Percentiles rank a stretch among this genome's conserved stretches.
Evolutionary conservation across 768 basidiomycete species (phyloP).

Genomic region (Termitomyces bulborhizus): DNA sequence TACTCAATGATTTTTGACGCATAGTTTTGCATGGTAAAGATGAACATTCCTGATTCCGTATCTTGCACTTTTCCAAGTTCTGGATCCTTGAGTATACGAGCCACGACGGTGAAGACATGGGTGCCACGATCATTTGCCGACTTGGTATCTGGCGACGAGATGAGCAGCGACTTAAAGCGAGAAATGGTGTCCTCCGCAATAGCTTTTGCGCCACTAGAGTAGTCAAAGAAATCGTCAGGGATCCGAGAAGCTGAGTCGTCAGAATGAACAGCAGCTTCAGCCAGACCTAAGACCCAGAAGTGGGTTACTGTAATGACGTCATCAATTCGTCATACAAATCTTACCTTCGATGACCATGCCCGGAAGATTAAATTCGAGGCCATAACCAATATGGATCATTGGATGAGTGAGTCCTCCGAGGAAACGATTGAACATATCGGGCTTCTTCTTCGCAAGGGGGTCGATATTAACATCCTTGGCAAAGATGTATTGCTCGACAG

Average conservation of each 20-base stretch:
- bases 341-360: constrained; percentile 62
- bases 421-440: constrained; percentile 45
- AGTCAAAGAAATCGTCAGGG: constrained; percentile 14
- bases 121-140: neutral
- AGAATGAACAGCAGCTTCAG: constrained; percentile 45
- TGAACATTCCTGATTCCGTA: constrained; percentile 7
- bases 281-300: constrained; percentile 36
- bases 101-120: constrained; percentile 16
- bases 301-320: neutral
- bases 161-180: constrained; percentile 10
- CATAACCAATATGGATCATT: constrained; percentile 60
- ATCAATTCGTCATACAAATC: neutral
- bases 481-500: constrained; percentile 54
- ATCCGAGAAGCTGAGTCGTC: constrained; percentile 22
- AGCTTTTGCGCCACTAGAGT: neutral
- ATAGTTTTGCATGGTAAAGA: constrained; percentile 9
- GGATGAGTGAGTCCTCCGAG: constrained; percentile 57
- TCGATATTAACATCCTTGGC: constrained; percentile 39
- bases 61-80: constrained; percentile 13
- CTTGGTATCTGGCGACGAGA: neutral
- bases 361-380: constrained; percentile 53
- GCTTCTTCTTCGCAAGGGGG: constrained; percentile 24
- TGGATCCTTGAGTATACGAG: constrained; percentile 15
- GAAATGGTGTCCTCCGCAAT: constrained; percentile 5
- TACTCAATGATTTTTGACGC: constrained; percentile 4